Base-by-base conservation (phyloP, 2,329 filamentous ascomycete species). In the Talaromyces sp. region DNA sequence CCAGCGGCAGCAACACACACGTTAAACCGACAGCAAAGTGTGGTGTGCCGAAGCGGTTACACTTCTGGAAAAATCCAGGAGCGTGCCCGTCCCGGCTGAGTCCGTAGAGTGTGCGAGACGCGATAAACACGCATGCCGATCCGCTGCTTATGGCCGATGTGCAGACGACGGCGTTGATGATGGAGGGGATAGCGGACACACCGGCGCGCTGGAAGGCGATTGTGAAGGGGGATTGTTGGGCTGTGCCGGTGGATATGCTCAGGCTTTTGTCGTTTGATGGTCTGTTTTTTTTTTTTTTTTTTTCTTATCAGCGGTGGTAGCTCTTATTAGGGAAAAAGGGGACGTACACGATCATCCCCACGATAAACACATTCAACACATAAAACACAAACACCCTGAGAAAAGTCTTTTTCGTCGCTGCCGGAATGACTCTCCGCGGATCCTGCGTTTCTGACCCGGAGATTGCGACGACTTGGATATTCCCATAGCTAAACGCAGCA, bases 141-240 rank as follows among this genome's bases (percentile, higher is more conserved):
- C 88, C 90, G 10, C 90, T 90, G 0, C 88, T 90, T 66, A 92
- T 85, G 9, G 92, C 90, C 3, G 89, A 90, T 0, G 89, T 91
- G 19, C 93, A 80, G 9, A 93, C 84, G 10, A 92, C 86, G 15
- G 86, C 89, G 73, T 93, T 93, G 80, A 93, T 87, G 70, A 93
- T 87, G 67, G 85, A 78, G 4, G 86, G 84, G 2, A 91, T 82
- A 3, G 84, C 82, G 6, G 78, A 76, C 60, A 91, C 85, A 47
- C 88, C 88, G 32, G 88, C 88, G 22, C 75, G 75, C 55, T 76
- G 67, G 61, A 80, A 77, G 17, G 75, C 77, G 8, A 78, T 71
- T 39, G 79, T 76, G 55, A 77, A 80, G 0, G 78, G 76, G 1
- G 55, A 58, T 9, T 61, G 59, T 17, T 57, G 55, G 19, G 59